Conservation (phyloP, 441 rosid genomes). For the Populus trichocarpa region DNA sequence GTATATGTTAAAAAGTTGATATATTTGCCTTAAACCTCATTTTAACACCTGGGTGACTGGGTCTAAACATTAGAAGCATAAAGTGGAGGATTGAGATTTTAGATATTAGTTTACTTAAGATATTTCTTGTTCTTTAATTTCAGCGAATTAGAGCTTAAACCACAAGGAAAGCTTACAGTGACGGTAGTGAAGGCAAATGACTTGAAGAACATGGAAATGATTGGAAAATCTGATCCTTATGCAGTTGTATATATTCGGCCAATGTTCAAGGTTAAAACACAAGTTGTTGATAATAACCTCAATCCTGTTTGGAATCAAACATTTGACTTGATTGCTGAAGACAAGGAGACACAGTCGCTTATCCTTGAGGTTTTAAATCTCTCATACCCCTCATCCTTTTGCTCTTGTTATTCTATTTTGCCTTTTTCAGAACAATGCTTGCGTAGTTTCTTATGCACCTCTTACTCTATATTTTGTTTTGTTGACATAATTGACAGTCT, state of each 20-base stretch:
- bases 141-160: constrained; percentile 94
- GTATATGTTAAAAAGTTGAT: not conserved
- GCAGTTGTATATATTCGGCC: constrained; percentile 70
- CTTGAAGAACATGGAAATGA: constrained; percentile 96
- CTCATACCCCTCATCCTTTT: constrained; percentile 2
- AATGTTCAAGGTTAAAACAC: constrained; percentile 78
- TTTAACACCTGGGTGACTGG: not conserved
- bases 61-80: not conserved
- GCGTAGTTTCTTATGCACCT: not conserved
- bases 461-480: not conserved
- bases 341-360: constrained; percentile 90
- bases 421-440: not conserved
- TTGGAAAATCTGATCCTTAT: constrained; percentile 98
- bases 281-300: constrained; percentile 71
- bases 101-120: not conserved
- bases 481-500: not conserved
- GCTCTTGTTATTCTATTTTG: not conserved
- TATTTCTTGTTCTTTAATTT: not conserved
- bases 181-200: constrained; percentile 67
- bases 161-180: constrained; percentile 76
- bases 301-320: constrained; percentile 91
- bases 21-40: not conserved
- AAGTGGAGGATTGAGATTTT: not conserved
- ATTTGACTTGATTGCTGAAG: constrained; percentile 85
- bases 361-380: constrained; percentile 54